Base-by-base conservation (phyloP, 441 rosid genomes). In the Gossypium schwendimanii region DNA sequence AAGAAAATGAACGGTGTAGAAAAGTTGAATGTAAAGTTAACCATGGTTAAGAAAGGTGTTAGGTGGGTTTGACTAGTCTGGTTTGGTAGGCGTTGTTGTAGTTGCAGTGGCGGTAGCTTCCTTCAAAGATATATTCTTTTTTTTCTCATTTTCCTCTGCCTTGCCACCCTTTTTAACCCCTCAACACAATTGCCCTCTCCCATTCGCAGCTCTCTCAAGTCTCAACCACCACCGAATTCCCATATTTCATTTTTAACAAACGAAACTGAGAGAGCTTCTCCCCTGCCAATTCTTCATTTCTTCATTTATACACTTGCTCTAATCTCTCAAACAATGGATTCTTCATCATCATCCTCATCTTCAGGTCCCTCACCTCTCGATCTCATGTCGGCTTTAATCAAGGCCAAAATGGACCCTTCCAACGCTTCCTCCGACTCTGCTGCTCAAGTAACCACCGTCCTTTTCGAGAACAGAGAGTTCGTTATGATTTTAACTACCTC, bases 311-410 rank as follows among this genome's bases (percentile, higher is more conserved):
- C 49, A 28, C 11, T 58, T 39, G 39, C 10, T 14, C 3, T 21
- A 3, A 8, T 58, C 9, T 61, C 8, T 8, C 8, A 33, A 33
- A 17, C 8, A 7, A 73, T 73, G 76, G 76, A 73, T 3, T 77
- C 85, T 0, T 64, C 92, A 3, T 72, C 86, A 1, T 31, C 68
- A 3, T 72, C 86, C 2, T 31, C 68, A 8, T 63, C 69, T 5
- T 63, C 83, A 10, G 67, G 44, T 49, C 73, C 87, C 0, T 93
- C 92, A 28, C 93, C 97, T 0, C 75, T 93, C 55, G 98, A 93
- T 82, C 85, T 95, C 18, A 85, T 95, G 91, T 64, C 95, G 2
- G 97, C 98, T 0, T 84, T 95, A 36, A 85, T 95, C 73, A 88
- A 76, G 75, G 92, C 92, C 1, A 87, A 85, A 6, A 66, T 81